Evolutionary conservation across 495 filamentous ascomycete species (phyloP), one percentile per base, ranked within the genome.

Genomic region (Apodospora peruviana): DNA sequence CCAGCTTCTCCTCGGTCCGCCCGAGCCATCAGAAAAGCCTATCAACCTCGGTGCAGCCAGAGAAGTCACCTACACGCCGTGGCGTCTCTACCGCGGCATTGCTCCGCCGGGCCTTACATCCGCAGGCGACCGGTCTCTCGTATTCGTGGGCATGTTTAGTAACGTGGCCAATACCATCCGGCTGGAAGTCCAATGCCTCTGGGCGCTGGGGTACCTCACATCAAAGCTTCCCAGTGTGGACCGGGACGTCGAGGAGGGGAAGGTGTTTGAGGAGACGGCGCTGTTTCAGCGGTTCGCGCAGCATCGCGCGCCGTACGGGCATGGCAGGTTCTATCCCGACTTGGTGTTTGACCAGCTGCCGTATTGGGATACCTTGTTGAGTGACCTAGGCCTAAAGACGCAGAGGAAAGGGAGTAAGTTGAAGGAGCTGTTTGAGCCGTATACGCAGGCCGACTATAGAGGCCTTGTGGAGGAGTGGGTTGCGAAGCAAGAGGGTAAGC

Each of bases 261-360:
- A 40, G 19, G 43, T 67, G 0, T 45, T 46, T 21, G 46, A 48
- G 12, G 79, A 82, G 37, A 78, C 79, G 2, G 70, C 72, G 4
- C 59, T 87, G 41, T 75, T 79, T 52, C 71, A 71, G 23, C 74
- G 83, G 12, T 86, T 77, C 52, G 71, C 78, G 0, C 68, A 72
- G 47, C 79, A 71, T 65, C 62, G 84, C 1, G 76, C 75, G 41
- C 79, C 78, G 1, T 71, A 66, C 5, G 83, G 82, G 0, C 77
- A 74, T 36, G 83, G 81, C 0, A 61, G 61, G 7, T 59, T 72
- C 5, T 80, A 80, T 52, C 78, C 79, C 0, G 83, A 87, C 59
- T 69, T 85, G 12, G 77, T 78, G 14, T 86, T 84, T 45, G 84
- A 88, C 59, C 73, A 71, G 10, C 34, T 88, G 43, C 79, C 84